phyloP scores from a whole-genome alignment of 495 filamentous ascomycete genomes.

The Aspergillus funiculosus region DNA sequence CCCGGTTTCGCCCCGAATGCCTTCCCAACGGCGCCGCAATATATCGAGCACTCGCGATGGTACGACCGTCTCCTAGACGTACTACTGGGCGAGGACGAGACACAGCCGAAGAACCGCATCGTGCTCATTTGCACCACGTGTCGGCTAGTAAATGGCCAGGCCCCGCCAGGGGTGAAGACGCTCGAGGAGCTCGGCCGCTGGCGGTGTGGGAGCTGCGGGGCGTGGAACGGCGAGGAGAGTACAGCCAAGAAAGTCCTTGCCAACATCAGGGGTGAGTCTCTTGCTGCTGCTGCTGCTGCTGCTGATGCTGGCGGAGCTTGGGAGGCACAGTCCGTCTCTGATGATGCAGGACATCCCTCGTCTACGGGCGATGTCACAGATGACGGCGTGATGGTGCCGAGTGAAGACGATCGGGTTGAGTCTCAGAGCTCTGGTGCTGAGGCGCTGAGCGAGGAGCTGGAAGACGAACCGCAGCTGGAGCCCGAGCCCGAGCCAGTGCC shows the following conservation, averaged over 20 bases:
- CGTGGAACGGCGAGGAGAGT: constrained; percentile 77
- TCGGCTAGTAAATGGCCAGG: constrained; percentile 90
- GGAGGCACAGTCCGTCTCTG: constrained; percentile 22
- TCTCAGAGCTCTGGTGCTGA: constrained; percentile 18
- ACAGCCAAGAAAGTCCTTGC: constrained; percentile 59
- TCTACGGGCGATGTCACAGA: constrained; percentile 19
- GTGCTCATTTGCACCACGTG: constrained; percentile 81
- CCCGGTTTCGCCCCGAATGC: constrained; percentile 59
- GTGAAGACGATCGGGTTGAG: constrained; percentile 25
- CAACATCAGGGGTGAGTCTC: constrained; percentile 30
- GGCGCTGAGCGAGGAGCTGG: constrained; percentile 9
- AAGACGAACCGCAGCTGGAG: constrained; percentile 3
- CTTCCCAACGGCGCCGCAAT: constrained; percentile 44
- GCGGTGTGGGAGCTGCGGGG: constrained; percentile 79
- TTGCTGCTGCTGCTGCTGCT: no score
- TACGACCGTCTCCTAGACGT: constrained; percentile 92
- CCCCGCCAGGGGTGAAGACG: constrained; percentile 75
- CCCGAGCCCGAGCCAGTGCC: constrained; percentile 12
- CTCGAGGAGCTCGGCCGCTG: constrained; percentile 79
- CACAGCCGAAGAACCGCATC: constrained; percentile 80
- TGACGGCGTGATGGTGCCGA: constrained; percentile 27
- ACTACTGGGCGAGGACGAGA: constrained; percentile 92
- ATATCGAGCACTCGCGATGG: constrained; percentile 60
- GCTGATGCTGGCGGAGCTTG: constrained; percentile 23
- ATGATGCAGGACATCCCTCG: constrained; percentile 16